Conservation (phyloP, 148 eudicot genomes). For the Chenopodium suecicum region DNA sequence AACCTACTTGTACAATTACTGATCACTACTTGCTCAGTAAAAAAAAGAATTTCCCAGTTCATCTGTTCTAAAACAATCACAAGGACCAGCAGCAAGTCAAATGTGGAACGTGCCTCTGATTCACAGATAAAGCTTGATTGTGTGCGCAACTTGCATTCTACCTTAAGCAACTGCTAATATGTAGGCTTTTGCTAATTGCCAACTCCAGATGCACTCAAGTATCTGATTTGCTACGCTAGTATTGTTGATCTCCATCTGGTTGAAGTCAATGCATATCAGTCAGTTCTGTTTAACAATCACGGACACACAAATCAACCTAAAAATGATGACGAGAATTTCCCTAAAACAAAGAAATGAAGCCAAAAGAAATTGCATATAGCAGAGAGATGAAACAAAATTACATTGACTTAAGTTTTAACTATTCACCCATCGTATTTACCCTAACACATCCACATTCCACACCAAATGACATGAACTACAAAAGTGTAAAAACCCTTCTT, state of each 20-base stretch:
- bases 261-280: slow-evolving; percentile 2
- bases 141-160: not conserved
- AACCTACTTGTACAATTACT: slow-evolving; percentile 15
- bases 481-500: no score
- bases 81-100: not conserved
- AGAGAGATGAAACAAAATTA: no score
- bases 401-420: no score
- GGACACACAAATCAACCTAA: not conserved
- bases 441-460: not conserved
- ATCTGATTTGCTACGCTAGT: slow-evolving; percentile 22
- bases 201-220: slow-evolving; percentile 14
- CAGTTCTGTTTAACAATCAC: not conserved
- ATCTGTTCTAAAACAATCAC: not conserved
- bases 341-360: not conserved
- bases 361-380: not conserved
- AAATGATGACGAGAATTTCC: not conserved
- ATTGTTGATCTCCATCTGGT: slow-evolving; percentile 44
- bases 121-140: slow-evolving; percentile 5
- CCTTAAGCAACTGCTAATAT: slow-evolving; percentile 7
- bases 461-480: not conserved
- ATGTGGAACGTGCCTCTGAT: not conserved
- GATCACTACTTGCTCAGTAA: not conserved
- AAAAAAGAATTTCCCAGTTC: not conserved
- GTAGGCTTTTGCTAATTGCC: slow-evolving; percentile 12
- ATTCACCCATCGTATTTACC: not conserved